Conservation (phyloP, 352 stramenopile species). For the Pythium rishiriense region DNA sequence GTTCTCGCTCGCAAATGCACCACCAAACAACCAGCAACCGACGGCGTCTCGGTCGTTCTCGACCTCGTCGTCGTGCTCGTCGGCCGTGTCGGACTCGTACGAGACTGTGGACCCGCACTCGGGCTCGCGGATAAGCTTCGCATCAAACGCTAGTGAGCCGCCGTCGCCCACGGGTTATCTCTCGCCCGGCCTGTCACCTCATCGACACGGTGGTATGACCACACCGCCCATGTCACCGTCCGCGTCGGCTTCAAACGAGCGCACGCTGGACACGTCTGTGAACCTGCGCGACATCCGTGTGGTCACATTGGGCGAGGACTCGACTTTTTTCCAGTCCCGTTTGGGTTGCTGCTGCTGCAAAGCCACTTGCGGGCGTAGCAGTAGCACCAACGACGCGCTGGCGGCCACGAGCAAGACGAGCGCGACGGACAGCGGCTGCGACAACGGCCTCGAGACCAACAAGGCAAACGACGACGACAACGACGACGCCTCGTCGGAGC, state of each 20-base stretch:
- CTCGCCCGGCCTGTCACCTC: conserved; percentile 8
- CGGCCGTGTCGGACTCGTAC: conserved; percentile 19
- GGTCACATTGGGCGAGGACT: conserved; percentile 46
- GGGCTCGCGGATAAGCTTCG: conserved; percentile 15
- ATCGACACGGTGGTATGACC: conserved; percentile 2
- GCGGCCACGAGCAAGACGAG: conserved; percentile 10
- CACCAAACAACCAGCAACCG: background rate
- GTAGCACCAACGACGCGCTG: background rate
- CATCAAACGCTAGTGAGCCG: conserved; percentile 9
- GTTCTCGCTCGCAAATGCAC: conserved; percentile 39
- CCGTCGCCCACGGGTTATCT: conserved; percentile 8
- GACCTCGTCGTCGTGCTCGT: conserved; percentile 22
- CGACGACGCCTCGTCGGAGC: conserved; percentile 30
- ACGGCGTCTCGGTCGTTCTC: conserved; percentile 34
- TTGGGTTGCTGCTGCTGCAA: conserved; percentile 20
- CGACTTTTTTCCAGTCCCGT: conserved; percentile 57
- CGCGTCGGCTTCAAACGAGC: conserved; percentile 1
- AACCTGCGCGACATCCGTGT: conserved; percentile 56
- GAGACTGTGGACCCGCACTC: conserved; percentile 8
- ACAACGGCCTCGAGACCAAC: conserved; percentile 7
- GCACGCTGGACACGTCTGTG: conserved; percentile 56
- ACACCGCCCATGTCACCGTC: conserved; percentile 24
- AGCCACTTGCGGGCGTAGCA: conserved; percentile 5
- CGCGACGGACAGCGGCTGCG: conserved; percentile 10
- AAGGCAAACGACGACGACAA: conserved; percentile 31